Evolutionary conservation across 176 grass and related monocot genomes (phyloP).

Genomic region (Oryza longistaminata): DNA sequence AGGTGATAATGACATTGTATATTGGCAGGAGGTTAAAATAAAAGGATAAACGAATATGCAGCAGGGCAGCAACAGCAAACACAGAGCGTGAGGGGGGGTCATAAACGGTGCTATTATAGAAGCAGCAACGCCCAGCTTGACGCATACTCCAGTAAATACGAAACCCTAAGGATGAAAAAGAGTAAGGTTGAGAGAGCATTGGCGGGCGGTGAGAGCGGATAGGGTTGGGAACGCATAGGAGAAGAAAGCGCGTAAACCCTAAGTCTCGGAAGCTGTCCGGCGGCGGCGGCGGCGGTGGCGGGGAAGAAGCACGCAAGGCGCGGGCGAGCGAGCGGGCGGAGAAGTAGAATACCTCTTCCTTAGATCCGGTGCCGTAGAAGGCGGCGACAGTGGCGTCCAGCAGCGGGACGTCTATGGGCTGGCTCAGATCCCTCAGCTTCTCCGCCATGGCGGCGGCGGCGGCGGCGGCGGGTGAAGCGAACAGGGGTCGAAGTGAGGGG

Average conservation of each 20-base stretch:
- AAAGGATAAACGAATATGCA: not conserved
- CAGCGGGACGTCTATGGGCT: constrained; percentile 89
- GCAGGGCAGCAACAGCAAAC: not conserved
- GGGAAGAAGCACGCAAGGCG: not conserved
- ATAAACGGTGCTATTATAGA: not conserved
- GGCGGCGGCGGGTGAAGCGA: constrained; percentile 26
- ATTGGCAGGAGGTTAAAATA: not conserved
- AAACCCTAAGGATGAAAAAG: not conserved
- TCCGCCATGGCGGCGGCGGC: constrained; percentile 71
- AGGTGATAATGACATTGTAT: not conserved
- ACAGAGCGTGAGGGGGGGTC: not conserved
- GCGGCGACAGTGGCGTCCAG: constrained; percentile 95
- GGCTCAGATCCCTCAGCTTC: constrained; percentile 95
- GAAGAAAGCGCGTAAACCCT: constrained; percentile 42
- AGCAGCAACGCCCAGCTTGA: not conserved
- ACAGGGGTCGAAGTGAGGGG: not conserved
- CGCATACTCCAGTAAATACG: not conserved
- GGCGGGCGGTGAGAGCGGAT: not conserved
- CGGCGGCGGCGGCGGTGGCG: not conserved
- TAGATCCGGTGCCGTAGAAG: constrained; percentile 99
- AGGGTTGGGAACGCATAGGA: not conserved
- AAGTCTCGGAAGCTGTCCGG: not conserved
- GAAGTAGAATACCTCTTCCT: constrained; percentile 74
- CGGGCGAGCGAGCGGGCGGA: not conserved
- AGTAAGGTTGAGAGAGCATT: not conserved